Base-by-base conservation (phyloP, 2,329 filamentous ascomycete species). In the Nigrospora osmanthi region DNA sequence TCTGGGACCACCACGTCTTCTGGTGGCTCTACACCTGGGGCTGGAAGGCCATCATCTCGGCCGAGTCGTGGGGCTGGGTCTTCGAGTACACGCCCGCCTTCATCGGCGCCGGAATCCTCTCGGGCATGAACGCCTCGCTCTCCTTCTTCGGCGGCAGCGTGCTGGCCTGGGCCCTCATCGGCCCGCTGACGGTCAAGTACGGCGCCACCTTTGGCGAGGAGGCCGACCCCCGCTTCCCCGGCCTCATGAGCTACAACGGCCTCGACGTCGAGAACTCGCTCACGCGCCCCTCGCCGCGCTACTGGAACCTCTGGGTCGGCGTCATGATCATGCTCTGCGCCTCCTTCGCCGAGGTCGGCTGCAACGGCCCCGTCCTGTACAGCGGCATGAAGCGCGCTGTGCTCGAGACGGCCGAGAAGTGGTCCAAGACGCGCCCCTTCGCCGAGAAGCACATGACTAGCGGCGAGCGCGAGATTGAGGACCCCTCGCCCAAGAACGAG, bases 1-100 rank as follows among this genome's bases (percentile, higher is more conserved):
- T 80, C 11, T 81, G 76, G 67, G 73, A 76, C 54, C 76, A 72
- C 72, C 73, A 74, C 49, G 54, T 70, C 43, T 72, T 73, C 55
- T 72, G 69, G 37, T 70, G 67, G 66, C 69, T 79, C 54, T 75
- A 70, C 54, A 74, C 75, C 55, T 78, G 74, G 74, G 71, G 68
- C 50, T 62, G 61, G 40, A 75, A 75, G 4, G 61, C 79, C 47
- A 66, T 68, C 45, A 68, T 74, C 13, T n/a, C 36, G 12, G 36
- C 36, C n/a, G 76, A 80, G 61, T 76, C 69, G 49, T 81, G 75
- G 76, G 73, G 74, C 40, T 80, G 76, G 76, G 65, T 68, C 51
- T 64, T 77, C 43, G 75, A 80, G 53, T 76, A 66, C 63, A 79
- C 76, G 1, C 75, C 75, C 1, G 75, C 75, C 38, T 79, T 79